Conservation (phyloP, 139 green algal species). For the Tetradesmus lagerheimii region DNA sequence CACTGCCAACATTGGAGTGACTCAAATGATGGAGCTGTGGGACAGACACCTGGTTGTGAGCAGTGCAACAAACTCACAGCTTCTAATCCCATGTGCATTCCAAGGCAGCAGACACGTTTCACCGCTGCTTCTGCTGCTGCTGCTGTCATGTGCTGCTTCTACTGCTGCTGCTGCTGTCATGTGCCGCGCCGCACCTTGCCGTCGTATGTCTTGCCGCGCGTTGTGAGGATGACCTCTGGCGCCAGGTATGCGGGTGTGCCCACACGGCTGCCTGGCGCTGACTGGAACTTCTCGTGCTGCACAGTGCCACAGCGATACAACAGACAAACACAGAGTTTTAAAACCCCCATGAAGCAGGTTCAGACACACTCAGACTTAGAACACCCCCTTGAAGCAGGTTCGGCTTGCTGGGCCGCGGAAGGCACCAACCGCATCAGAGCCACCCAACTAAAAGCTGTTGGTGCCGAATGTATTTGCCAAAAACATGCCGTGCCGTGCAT, state of each 20-base stretch:
- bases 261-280: slow-evolving; percentile 84
- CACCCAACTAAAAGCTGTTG: too few relatives aligned
- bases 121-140: background rate
- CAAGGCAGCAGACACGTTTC: background rate
- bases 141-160: background rate
- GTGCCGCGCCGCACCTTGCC: slow-evolving; percentile 67
- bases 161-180: background rate
- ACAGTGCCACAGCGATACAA: background rate
- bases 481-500: background rate
- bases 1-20: too few relatives aligned
- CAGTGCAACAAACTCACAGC: background rate
- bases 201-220: slow-evolving; percentile 86
- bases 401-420: too few relatives aligned
- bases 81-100: background rate
- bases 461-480: too few relatives aligned
- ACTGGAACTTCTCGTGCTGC: slow-evolving; percentile 89
- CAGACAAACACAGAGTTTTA: background rate
- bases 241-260: slow-evolving; percentile 97
- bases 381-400: background rate
- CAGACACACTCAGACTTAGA: too few relatives aligned
- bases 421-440: too few relatives aligned
- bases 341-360: background rate
- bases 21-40: too few relatives aligned
- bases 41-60: too few relatives aligned
- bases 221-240: slow-evolving; percentile 92